Conservation (phyloP, 2,329 filamentous ascomycete genomes). For the Paecilomyces niveus region DNA sequence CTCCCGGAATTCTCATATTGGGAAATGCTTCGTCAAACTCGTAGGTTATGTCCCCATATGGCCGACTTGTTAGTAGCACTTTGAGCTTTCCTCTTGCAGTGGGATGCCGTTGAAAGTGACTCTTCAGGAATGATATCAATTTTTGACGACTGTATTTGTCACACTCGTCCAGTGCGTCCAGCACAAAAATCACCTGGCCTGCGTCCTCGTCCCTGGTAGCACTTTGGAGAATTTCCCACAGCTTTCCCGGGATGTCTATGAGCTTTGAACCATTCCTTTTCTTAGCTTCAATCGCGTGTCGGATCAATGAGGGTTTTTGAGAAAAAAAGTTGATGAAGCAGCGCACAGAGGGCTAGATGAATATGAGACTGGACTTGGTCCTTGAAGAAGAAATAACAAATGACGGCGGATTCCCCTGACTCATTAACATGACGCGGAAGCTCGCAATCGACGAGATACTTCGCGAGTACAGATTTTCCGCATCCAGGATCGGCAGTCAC, state of each 20-base stretch:
- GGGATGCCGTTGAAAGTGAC: background rate
- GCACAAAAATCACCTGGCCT: slow-evolving; percentile 25
- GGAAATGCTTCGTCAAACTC: slow-evolving; percentile 18
- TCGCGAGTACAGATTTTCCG: slow-evolving; percentile 17
- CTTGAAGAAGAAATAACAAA: slow-evolving; percentile 43
- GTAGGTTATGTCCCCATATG: slow-evolving; percentile 22
- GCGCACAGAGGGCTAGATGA: slow-evolving; percentile 30
- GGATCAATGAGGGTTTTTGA: slow-evolving; percentile 21
- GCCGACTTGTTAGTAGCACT: slow-evolving; percentile 31
- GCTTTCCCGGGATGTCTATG: slow-evolving; percentile 9
- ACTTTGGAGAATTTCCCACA: slow-evolving; percentile 29
- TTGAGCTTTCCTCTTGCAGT: slow-evolving; percentile 14
- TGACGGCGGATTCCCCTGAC: slow-evolving; percentile 12
- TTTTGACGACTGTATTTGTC: slow-evolving; percentile 13
- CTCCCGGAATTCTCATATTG: slow-evolving; percentile 28
- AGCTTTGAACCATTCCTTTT: slow-evolving; percentile 19
- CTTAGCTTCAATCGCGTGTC: slow-evolving; percentile 22
- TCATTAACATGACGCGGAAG: slow-evolving; percentile 8
- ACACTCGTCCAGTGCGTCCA: slow-evolving; percentile 39
- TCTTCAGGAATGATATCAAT: slow-evolving; percentile 8
- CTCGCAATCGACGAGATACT: slow-evolving; percentile 23
- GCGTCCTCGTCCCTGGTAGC: slow-evolving; percentile 17
- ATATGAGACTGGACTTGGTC: slow-evolving; percentile 30
- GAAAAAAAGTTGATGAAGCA: slow-evolving; percentile 36
- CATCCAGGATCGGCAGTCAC: slow-evolving; percentile 7